Conservation (phyloP, 2,329 filamentous ascomycete genomes). For the Ceratocystis smalleyi region DNA sequence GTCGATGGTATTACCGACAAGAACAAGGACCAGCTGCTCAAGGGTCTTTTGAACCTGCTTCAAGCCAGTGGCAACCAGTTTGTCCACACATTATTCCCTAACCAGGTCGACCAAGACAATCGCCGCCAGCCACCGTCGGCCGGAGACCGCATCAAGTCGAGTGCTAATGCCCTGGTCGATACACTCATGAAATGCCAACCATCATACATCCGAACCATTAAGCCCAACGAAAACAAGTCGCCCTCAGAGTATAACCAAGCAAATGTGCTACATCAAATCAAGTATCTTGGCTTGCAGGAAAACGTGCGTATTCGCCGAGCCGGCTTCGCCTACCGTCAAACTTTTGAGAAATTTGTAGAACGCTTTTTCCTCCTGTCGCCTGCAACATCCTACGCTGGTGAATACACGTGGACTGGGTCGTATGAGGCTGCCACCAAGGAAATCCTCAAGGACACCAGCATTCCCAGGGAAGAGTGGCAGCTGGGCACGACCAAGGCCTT, state of each 20-base stretch:
- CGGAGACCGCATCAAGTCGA: slow-evolving; percentile 88
- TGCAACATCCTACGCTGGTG: slow-evolving; percentile 87
- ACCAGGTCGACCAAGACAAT: slow-evolving; percentile 91
- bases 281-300: slow-evolving; percentile 97
- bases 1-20: slow-evolving; percentile 97
- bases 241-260: slow-evolving; percentile 78
- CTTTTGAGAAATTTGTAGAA: slow-evolving; percentile 96
- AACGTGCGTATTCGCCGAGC: slow-evolving; percentile 95
- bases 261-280: slow-evolving; percentile 95
- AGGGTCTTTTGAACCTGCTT: slow-evolving; percentile 80
- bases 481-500: slow-evolving; percentile 95
- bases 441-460: slow-evolving; percentile 91
- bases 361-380: slow-evolving; percentile 91
- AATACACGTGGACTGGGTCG: slow-evolving; percentile 90
- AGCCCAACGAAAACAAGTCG: slow-evolving; percentile 98
- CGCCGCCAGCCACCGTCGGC: slow-evolving; percentile 85
- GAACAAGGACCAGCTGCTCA: slow-evolving; percentile 94
- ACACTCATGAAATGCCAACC: slow-evolving; percentile 96
- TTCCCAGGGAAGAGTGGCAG: slow-evolving; percentile 89
- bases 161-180: slow-evolving; percentile 84
- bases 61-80: slow-evolving; percentile 72
- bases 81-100: slow-evolving; percentile 74
- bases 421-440: slow-evolving; percentile 75
- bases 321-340: slow-evolving; percentile 91
- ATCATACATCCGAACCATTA: slow-evolving; percentile 97